phyloP scores from a whole-genome alignment of 345 rosid genomes.

The Rhizophora mangle region DNA sequence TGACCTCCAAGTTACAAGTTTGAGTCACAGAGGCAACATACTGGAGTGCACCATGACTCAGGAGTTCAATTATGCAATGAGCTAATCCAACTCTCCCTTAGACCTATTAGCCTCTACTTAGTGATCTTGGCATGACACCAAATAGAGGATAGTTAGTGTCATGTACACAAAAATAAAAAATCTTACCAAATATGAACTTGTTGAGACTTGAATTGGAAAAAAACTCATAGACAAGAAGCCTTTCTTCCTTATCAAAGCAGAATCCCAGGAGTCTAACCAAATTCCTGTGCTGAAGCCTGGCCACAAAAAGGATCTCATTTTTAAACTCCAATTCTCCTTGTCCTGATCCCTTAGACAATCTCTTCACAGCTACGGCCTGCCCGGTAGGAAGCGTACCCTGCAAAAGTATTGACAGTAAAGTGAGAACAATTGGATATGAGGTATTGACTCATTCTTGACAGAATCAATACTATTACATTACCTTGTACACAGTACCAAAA shows the following conservation, averaged over 20 bases:
- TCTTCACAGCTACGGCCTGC: conserved; percentile 37
- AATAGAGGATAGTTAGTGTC: too few species aligned
- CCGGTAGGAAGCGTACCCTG: conserved; percentile 30
- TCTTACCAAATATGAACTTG: conserved; percentile 20
- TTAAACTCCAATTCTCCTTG: conserved; percentile 40
- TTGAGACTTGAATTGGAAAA: conserved; percentile 35
- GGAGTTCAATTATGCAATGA: too few species aligned
- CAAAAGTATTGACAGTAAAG: neutral
- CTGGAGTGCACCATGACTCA: too few species aligned
- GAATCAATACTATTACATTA: neutral
- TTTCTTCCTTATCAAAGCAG: conserved; percentile 32
- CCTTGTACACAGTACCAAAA: conserved; percentile 49
- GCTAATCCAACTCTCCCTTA: too few species aligned
- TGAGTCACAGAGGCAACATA: too few species aligned
- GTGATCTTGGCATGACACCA: too few species aligned
- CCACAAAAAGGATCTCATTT: conserved; percentile 32
- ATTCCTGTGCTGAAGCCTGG: conserved; percentile 41
- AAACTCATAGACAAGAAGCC: conserved; percentile 35
- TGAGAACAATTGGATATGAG: too few species aligned
- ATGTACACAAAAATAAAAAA: neutral
- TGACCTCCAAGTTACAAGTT: too few species aligned
- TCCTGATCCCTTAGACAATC: conserved; percentile 21
- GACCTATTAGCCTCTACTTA: too few species aligned
- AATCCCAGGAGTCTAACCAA: conserved; percentile 33
- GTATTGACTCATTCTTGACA: neutral